phyloP scores from a whole-genome alignment of 2,329 filamentous ascomycete species.

The Fusarium abutilonis region DNA sequence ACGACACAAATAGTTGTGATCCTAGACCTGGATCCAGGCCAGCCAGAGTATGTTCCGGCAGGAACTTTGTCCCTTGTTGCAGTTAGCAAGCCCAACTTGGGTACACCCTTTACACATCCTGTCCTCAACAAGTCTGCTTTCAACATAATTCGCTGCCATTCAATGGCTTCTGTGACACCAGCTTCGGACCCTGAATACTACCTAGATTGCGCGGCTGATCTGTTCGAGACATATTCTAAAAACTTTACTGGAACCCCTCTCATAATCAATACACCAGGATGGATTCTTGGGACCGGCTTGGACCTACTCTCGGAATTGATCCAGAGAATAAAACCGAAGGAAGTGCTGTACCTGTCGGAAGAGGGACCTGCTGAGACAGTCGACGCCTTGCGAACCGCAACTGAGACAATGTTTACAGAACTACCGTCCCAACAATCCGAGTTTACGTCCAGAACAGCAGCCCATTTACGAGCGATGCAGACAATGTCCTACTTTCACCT shows the following conservation, averaged over 20 bases:
- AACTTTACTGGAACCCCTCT: slow-evolving; percentile 62
- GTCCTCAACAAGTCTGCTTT: slow-evolving; percentile 48
- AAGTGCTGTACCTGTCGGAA: slow-evolving; percentile 75
- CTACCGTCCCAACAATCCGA: slow-evolving; percentile 70
- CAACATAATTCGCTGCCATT: slow-evolving; percentile 68
- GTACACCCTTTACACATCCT: slow-evolving; percentile 73
- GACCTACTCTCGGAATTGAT: slow-evolving; percentile 70
- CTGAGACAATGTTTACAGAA: slow-evolving; percentile 56
- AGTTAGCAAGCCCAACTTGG: slow-evolving; percentile 69
- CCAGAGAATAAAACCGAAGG: slow-evolving; percentile 61
- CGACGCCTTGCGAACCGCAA: slow-evolving; percentile 60
- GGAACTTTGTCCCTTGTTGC: slow-evolving; percentile 75
- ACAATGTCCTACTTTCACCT: slow-evolving; percentile 82
- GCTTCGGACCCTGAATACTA: slow-evolving; percentile 75
- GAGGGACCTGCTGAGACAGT: slow-evolving; percentile 68
- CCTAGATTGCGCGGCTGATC: slow-evolving; percentile 68
- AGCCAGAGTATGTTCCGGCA: slow-evolving; percentile 77
- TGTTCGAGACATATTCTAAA: slow-evolving; percentile 67
- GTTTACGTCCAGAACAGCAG: slow-evolving; percentile 66
- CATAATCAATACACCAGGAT: slow-evolving; percentile 78
- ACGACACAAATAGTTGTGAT: slow-evolving; percentile 57
- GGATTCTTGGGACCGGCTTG: slow-evolving; percentile 76
- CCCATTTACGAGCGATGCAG: slow-evolving; percentile 77
- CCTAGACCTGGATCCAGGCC: slow-evolving; percentile 81
- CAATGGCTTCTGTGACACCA: slow-evolving; percentile 71